Evolutionary conservation across 106 monocot species (phyloP).

Genomic region (Apostasia ramifera): DNA sequence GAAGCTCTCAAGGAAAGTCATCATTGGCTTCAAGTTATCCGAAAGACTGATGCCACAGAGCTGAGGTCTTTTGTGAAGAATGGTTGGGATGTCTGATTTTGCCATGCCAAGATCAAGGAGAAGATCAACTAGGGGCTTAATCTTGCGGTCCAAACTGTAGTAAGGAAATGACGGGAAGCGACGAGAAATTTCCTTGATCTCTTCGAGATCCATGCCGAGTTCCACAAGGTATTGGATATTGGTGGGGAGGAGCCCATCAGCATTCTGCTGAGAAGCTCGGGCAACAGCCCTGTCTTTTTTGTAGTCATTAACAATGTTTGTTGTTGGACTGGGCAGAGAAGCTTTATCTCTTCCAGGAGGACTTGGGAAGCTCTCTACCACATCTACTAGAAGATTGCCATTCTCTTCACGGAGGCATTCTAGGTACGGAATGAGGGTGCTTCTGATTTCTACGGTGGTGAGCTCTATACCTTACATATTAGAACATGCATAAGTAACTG

Average conservation of each 20-base stretch:
- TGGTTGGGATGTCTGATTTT: slow-evolving; percentile 51
- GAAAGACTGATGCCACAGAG: slow-evolving; percentile 89
- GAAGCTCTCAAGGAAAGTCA: slow-evolving; percentile 67
- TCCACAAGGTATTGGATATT: slow-evolving; percentile 72
- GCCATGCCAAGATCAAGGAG: slow-evolving; percentile 77
- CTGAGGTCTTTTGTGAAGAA: slow-evolving; percentile 81
- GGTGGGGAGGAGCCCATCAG: slow-evolving; percentile 46
- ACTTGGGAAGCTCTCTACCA: slow-evolving; percentile 76
- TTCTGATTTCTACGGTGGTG: slow-evolving; percentile 93
- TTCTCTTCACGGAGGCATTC: slow-evolving; percentile 68
- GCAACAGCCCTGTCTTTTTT: slow-evolving; percentile 72
- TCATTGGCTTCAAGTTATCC: slow-evolving; percentile 84
- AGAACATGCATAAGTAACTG: not conserved
- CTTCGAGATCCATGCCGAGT: slow-evolving; percentile 63
- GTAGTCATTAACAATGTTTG: slow-evolving; percentile 13
- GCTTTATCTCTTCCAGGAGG: slow-evolving; percentile 42
- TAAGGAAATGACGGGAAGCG: slow-evolving; percentile 85
- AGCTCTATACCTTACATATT: slow-evolving; percentile 76
- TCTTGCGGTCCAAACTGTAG: slow-evolving; percentile 87
- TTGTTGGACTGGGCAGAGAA: slow-evolving; percentile 2
- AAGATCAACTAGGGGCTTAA: slow-evolving; percentile 74
- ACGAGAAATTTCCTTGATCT: slow-evolving; percentile 55
- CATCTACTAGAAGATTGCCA: slow-evolving; percentile 44
- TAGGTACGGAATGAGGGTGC: slow-evolving; percentile 64
- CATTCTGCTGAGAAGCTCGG: slow-evolving; percentile 35